Evolutionary conservation across 2,329 filamentous ascomycete genomes (phyloP), one percentile per base, ranked within the genome.

Genomic region (Penicillium sclerotiorum): DNA sequence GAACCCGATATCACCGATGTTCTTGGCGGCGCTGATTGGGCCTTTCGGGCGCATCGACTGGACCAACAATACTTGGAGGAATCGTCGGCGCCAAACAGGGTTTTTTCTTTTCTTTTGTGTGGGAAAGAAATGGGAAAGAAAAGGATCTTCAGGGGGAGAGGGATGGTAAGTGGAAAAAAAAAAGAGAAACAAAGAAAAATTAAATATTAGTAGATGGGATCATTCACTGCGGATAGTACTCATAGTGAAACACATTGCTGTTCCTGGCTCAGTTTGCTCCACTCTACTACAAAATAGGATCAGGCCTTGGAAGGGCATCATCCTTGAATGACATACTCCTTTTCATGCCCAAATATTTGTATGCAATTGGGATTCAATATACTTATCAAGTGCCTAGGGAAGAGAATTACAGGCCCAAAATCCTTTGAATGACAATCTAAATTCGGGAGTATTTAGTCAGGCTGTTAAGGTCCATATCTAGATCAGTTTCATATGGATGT

Each of bases 21-120:
- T 55, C 57, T 61, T 60, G 59, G 59, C 57, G 52, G 59, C 50
- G 58, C 59, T 62, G 59, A 62, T 62, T 62, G 59, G 59, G 36
- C 44, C 57, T 61, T 20, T 39, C 48, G 58, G 59, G 59, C 59
- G 59, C 59, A 50, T 60, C 49, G 54, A 60, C 47, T 58, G 41
- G 45, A 46, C 53, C 51, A 60, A 60, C 54, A 47, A 52, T 15
- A 50, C 49, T 47, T 17, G 52, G 49, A 40, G 37, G 45, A 52
- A 40, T 23, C 41, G 49, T 55, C 45, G 59, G 59, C 59, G 59
- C 42, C 53, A 59, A 61, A 54, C 17, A 35, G 32, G 46, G 32
- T 18, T 32, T 40, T 20, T 37, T 46, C 23, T 9, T 22, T 5
- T 22, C 43, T 46, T 40, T 45, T 38, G 50, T 45, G 40, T 7